Conservation (phyloP, 768 basidiomycete genomes). For the Lactarius quietus region DNA sequence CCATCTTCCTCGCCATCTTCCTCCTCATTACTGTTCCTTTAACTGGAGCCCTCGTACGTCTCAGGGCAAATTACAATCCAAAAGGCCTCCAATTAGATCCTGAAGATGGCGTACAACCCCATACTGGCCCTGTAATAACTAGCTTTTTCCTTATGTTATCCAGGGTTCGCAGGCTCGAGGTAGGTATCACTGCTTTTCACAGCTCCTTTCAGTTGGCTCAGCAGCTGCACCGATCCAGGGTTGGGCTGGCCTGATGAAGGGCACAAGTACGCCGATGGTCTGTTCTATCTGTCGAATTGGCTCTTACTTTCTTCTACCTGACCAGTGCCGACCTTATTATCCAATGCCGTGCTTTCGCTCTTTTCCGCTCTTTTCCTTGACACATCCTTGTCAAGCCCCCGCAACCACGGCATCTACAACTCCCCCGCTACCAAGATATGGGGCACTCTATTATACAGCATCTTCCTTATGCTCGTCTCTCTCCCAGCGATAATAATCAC, state of each 20-base stretch:
- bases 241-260: constrained; percentile 75
- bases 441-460: constrained; percentile 60
- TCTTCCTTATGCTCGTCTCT: constrained; percentile 62
- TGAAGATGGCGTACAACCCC: constrained; percentile 70
- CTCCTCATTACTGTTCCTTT: constrained; percentile 51
- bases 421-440: constrained; percentile 58
- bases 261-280: constrained; percentile 45
- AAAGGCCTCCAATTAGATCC: constrained; percentile 77
- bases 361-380: constrained; percentile 59
- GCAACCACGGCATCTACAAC: constrained; percentile 58
- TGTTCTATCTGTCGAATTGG: constrained; percentile 15
- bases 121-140: constrained; percentile 69
- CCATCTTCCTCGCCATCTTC: constrained; percentile 54
- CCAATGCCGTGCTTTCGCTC: constrained; percentile 52
- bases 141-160: constrained; percentile 71
- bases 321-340: constrained; percentile 47
- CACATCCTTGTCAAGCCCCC: constrained; percentile 43
- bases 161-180: constrained; percentile 72
- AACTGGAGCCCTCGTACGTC: constrained; percentile 63
- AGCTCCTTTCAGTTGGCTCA: constrained; percentile 7
- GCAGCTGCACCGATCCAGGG: constrained; percentile 42
- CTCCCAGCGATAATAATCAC: constrained; percentile 71
- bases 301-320: constrained; percentile 30
- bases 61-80: constrained; percentile 83
- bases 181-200: constrained; percentile 31